Percentiles rank a stretch among this genome's conserved stretches.
phyloP scores from a whole-genome alignment of 1,139 yeast genomes.

The Hanseniaspora uvarum region DNA sequence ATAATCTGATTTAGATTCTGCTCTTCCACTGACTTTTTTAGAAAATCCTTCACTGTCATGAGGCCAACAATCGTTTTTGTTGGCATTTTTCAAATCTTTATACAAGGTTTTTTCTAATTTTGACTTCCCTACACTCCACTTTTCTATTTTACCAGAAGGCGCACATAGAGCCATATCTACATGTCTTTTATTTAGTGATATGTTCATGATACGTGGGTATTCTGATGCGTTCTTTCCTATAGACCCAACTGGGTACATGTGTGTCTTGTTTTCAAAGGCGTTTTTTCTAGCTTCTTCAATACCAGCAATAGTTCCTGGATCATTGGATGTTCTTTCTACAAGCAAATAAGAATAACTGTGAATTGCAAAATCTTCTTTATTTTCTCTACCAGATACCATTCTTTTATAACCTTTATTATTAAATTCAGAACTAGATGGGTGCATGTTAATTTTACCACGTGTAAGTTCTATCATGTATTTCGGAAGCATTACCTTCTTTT shows the following conservation, averaged over 20 bases:
- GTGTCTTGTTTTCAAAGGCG: conserved; percentile 26
- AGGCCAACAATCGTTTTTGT: conserved; percentile 84
- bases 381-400: conserved; percentile 62
- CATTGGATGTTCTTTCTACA: conserved; percentile 46
- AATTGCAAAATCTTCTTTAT: conserved; percentile 60
- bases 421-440: background rate
- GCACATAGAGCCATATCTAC: conserved; percentile 74
- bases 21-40: conserved; percentile 28
- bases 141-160: conserved; percentile 66
- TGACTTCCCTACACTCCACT: conserved; percentile 80
- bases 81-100: conserved; percentile 81
- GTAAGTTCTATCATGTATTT: conserved; percentile 67
- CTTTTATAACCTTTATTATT: conserved; percentile 21
- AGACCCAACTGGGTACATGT: conserved; percentile 31
- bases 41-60: conserved; percentile 57
- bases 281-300: conserved; percentile 25
- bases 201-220: conserved; percentile 44
- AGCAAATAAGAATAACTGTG: conserved; percentile 71
- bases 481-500: conserved; percentile 67
- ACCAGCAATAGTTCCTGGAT: conserved; percentile 25
- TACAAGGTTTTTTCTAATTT: conserved; percentile 56
- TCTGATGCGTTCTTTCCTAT: conserved; percentile 64
- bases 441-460: conserved; percentile 53
- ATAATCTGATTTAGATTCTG: conserved; percentile 25
- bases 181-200: conserved; percentile 62